Conservation (phyloP, 1,139 yeast genomes). For the Magnusiomyces sp. region DNA sequence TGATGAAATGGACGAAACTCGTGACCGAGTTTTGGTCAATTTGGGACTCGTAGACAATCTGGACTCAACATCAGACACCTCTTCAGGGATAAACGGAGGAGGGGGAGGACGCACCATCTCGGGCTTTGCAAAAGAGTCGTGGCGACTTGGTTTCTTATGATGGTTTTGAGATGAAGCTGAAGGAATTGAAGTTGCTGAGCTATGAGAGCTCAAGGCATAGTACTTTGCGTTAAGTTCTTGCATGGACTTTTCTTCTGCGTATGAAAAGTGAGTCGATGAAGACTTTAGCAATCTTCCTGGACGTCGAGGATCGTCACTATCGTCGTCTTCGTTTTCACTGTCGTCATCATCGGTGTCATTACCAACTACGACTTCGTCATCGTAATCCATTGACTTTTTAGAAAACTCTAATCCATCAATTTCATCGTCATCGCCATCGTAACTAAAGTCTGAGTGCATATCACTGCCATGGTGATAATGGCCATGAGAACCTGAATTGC, state of each 20-base stretch:
- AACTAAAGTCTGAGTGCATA: not conserved
- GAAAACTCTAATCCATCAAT: not conserved
- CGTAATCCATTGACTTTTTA: not conserved
- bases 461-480: not conserved
- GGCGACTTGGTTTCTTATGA: not conserved
- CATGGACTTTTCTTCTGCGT: conserved; percentile 58
- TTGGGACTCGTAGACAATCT: no score
- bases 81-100: conserved; percentile 15
- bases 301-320: conserved; percentile 8
- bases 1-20: no score
- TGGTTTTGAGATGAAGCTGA: not conserved
- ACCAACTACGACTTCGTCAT: conserved; percentile 7
- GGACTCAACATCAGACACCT: not conserved
- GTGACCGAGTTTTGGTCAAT: no score
- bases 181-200: not conserved
- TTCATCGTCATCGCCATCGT: conserved; percentile 8
- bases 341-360: not conserved
- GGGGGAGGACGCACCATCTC: conserved; percentile 24
- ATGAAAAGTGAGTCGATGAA: conserved; percentile 39
- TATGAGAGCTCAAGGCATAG: conserved; percentile 40
- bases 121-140: conserved; percentile 14
- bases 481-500: not conserved
- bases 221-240: conserved; percentile 65
- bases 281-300: conserved; percentile 13
- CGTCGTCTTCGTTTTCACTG: not conserved